These are phyloP conservation scores for Flaveria trinervia DNA, from an alignment of 129 eudicot genomes.

Conservation along the genomic window DNA sequence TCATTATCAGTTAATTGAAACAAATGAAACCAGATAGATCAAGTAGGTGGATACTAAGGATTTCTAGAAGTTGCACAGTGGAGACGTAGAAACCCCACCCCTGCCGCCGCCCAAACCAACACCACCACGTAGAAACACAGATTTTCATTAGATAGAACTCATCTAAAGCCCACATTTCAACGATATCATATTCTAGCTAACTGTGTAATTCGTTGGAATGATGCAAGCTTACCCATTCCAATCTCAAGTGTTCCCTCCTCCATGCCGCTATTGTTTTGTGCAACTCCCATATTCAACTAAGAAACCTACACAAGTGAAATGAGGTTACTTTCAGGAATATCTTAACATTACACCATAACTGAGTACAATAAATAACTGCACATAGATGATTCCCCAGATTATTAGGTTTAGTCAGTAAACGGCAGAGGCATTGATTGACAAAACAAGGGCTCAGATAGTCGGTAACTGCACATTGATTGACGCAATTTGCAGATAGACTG, in stretches of 20 bases:
- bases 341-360: no score
- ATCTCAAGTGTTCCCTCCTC: constrained; percentile 89
- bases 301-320: constrained; percentile 15
- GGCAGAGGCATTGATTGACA: not conserved
- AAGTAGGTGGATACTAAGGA: not conserved
- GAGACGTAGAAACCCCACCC: no score
- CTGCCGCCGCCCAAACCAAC: no score
- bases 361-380: no score
- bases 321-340: no score
- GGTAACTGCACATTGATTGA: not conserved
- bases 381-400: not conserved
- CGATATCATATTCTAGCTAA: not conserved
- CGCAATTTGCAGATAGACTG: not conserved
- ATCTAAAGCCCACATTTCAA: not conserved
- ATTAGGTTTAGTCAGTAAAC: not conserved
- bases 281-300: constrained; percentile 57
- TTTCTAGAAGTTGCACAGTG: no score
- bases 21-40: not conserved
- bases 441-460: constrained; percentile 5
- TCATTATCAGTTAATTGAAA: not conserved
- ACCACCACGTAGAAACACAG: no score
- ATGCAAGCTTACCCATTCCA: constrained; percentile 74
- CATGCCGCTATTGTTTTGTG: constrained; percentile 51
- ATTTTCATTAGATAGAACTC: no score
- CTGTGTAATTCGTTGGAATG: not conserved